Evolutionary conservation across 2,329 filamentous ascomycete genomes (phyloP), one percentile per base, ranked within the genome.

Genomic region (Acephala macrosclerotiorum): DNA sequence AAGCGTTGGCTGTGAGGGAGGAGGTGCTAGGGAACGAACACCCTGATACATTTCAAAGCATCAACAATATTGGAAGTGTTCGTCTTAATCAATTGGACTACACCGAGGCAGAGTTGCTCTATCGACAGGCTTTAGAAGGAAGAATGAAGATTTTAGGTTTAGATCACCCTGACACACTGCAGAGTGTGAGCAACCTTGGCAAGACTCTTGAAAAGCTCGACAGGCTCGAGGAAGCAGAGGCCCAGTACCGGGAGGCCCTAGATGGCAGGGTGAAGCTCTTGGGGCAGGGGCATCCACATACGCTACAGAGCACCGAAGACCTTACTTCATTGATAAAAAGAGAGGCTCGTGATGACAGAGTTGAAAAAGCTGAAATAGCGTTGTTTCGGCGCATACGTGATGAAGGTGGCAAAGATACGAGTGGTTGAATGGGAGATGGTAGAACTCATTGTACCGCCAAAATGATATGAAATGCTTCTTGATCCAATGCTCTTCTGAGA

Each of bases 171-270:
- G 36, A 61, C 25, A 71, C 65, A 40, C 63, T 69, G 9, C 53
- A 16, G n/a, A 69, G 56, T 60, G 71, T 73, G 64, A 58, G 40
- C 42, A 69, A 61, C 58, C 61, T 70, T 12, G 68, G 38, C 6
- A 60, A 59, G 2, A 67, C 47, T 36, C 40, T 36, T 26, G 16
- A 59, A 11, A 59, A 64, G 20, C 61, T 42, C 7, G 38, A 45
- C 26, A 59, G 63, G 58, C 65, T 60, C 51, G 60, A 64, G 18
- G 66, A 71, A 49, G 68, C 67, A 14, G 65, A 73, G 38, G 26
- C 14, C 8, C 16, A 65, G 33, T 58, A 68, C 36, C 51, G 58
- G 47, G 12, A 60, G 60, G 55, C 60, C 45, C 53, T 69, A 38
- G 45, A 59, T 49, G 38, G 62, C 14, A 65, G 58, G 38, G 55